Conservation (phyloP, 2,329 filamentous ascomycete species). For the Tolypocladium nubicola region DNA sequence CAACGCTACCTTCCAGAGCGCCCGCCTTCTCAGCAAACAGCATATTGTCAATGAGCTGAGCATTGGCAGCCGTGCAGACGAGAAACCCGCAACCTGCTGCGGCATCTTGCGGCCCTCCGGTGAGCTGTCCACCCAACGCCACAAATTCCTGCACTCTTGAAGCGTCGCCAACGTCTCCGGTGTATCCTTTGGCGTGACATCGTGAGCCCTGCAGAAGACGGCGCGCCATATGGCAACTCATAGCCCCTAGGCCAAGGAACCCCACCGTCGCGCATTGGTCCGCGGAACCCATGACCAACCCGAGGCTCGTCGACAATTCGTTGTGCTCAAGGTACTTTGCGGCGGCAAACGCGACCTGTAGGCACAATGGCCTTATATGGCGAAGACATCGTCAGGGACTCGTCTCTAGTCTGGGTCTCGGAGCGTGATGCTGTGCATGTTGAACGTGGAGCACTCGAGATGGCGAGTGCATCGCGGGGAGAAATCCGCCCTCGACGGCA, state of each 20-base stretch:
- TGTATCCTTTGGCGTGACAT: slow-evolving; percentile 3
- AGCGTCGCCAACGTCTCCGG: background rate
- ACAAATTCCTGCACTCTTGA: background rate
- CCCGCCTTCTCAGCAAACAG: background rate
- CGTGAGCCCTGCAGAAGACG: background rate
- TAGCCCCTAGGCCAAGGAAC: slow-evolving; percentile 5
- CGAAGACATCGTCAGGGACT: background rate
- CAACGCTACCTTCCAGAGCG: background rate
- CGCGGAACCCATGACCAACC: background rate
- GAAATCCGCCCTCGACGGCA: background rate
- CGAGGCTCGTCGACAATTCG: background rate
- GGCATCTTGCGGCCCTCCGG: background rate
- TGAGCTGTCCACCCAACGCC: background rate
- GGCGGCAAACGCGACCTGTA: background rate
- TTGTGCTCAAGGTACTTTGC: background rate
- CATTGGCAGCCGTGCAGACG: slow-evolving; percentile 49
- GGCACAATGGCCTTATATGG: background rate
- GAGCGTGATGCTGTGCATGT: background rate
- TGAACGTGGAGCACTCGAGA: background rate
- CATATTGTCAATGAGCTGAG: slow-evolving; percentile 30
- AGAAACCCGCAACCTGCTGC: slow-evolving; percentile 1
- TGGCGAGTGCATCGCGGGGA: background rate
- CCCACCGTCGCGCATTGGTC: background rate
- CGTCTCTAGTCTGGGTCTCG: background rate
- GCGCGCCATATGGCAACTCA: slow-evolving; percentile 4